phyloP scores from a whole-genome alignment of 2,329 filamentous ascomycete species.

The Stemphylium lycopersici region DNA sequence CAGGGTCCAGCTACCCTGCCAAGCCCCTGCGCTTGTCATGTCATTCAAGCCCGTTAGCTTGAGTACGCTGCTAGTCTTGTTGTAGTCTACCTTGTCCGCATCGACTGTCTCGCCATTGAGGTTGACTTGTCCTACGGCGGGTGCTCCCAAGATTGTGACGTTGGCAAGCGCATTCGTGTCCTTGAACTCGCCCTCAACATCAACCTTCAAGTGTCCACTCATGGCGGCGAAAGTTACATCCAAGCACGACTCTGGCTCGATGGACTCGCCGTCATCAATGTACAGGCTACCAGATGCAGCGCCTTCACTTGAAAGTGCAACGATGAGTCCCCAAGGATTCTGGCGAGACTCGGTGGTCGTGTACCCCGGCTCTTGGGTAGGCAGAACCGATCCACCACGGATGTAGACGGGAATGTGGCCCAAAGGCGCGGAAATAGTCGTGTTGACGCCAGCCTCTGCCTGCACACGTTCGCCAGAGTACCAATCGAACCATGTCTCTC shows the following conservation, averaged over 20 bases:
- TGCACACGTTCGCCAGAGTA: constrained; percentile 68
- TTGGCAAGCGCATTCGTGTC: constrained; percentile 66
- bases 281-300: constrained; percentile 69
- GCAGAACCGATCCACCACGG: constrained; percentile 70
- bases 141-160: constrained; percentile 67
- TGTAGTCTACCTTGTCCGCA: constrained; percentile 55
- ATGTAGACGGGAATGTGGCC: constrained; percentile 75
- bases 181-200: constrained; percentile 58
- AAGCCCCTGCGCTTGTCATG: constrained; percentile 62
- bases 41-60: constrained; percentile 58
- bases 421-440: constrained; percentile 65
- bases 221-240: constrained; percentile 59
- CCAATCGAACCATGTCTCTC: constrained; percentile 78
- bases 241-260: constrained; percentile 62
- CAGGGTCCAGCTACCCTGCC: constrained; percentile 63
- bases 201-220: constrained; percentile 55
- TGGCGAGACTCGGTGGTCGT: constrained; percentile 68
- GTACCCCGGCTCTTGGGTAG: constrained; percentile 70
- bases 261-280: constrained; percentile 75
- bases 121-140: constrained; percentile 44
- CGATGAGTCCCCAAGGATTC: constrained; percentile 71
- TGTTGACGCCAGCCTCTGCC: constrained; percentile 61
- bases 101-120: constrained; percentile 59
- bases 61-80: constrained; percentile 57
- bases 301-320: constrained; percentile 63